Percentiles rank a stretch among this genome's conserved stretches.
These are phyloP conservation scores for Periglandula ipomoeae DNA, from an alignment of 2,329 filamentous ascomycete species.

Conservation along the genomic window DNA sequence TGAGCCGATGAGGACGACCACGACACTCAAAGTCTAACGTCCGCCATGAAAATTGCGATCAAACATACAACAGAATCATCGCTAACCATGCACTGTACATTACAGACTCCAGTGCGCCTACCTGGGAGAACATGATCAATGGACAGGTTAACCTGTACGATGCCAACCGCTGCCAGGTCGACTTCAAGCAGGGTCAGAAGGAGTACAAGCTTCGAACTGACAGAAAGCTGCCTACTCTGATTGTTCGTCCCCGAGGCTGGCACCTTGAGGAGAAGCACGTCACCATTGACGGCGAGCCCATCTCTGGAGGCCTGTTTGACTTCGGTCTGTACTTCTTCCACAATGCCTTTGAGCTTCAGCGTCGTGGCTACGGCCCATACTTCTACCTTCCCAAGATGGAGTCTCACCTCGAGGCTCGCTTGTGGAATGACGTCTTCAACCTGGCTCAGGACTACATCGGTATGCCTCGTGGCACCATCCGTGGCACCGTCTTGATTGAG, in stretches of 20 bases:
- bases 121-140: conserved; percentile 99
- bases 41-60: background rate
- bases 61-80: background rate
- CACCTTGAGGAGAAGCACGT: conserved; percentile 98
- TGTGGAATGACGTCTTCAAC: conserved; percentile 99
- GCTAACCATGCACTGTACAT: background rate
- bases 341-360: conserved; percentile 83
- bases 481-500: conserved; percentile 92
- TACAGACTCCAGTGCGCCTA: conserved; percentile 84
- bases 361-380: conserved; percentile 81
- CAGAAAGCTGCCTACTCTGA: conserved; percentile 75
- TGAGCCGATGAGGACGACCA: too few species aligned
- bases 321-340: conserved; percentile 99
- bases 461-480: conserved; percentile 83
- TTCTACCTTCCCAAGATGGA: conserved; percentile 99
- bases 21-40: too few species aligned
- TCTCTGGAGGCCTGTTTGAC: conserved; percentile 88
- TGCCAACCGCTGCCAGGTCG: conserved; percentile 83
- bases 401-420: conserved; percentile 88
- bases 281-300: conserved; percentile 88
- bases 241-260: conserved; percentile 92
- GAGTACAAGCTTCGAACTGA: conserved; percentile 97
- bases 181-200: conserved; percentile 92
- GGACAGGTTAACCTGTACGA: conserved; percentile 97
- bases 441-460: conserved; percentile 87